These are phyloP conservation scores for Geotrichum klebahnii DNA, from an alignment of 1,139 yeast genomes.

Conservation along the genomic window DNA sequence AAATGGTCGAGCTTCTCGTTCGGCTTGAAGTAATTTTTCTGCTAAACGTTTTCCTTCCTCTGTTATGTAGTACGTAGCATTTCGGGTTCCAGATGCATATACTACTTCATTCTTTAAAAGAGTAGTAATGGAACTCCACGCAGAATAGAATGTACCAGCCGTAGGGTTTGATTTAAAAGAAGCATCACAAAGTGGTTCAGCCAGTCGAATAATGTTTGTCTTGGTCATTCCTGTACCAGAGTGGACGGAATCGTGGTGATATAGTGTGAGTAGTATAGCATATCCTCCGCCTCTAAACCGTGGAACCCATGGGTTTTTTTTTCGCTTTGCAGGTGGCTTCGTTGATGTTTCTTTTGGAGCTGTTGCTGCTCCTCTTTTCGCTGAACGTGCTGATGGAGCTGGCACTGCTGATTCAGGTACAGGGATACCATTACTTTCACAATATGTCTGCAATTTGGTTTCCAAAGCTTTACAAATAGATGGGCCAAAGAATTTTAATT, in stretches of 20 bases:
- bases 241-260: slow-evolving; percentile 46
- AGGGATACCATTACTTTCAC: slow-evolving; percentile 43
- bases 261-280: slow-evolving; percentile 68
- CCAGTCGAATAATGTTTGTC: slow-evolving; percentile 54
- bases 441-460: slow-evolving; percentile 45
- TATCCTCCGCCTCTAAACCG: slow-evolving; percentile 78
- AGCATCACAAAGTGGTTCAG: slow-evolving; percentile 58
- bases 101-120: slow-evolving; percentile 63
- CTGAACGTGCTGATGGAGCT: slow-evolving; percentile 29
- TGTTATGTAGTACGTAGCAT: slow-evolving; percentile 60
- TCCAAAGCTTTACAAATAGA: slow-evolving; percentile 51
- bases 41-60: slow-evolving; percentile 73
- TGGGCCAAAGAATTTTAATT: slow-evolving; percentile 59
- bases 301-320: slow-evolving; percentile 57
- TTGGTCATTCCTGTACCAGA: slow-evolving; percentile 53
- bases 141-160: slow-evolving; percentile 57
- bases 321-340: slow-evolving; percentile 31
- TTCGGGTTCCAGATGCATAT: slow-evolving; percentile 47
- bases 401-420: slow-evolving; percentile 6
- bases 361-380: slow-evolving; percentile 50
- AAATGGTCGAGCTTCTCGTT: slow-evolving; percentile 28
- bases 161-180: slow-evolving; percentile 64
- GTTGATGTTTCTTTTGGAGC: slow-evolving; percentile 44
- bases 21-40: slow-evolving; percentile 49
- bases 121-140: slow-evolving; percentile 73